phyloP scores from a whole-genome alignment of 2,329 filamentous ascomycete species.

The Exophiala sideris region DNA sequence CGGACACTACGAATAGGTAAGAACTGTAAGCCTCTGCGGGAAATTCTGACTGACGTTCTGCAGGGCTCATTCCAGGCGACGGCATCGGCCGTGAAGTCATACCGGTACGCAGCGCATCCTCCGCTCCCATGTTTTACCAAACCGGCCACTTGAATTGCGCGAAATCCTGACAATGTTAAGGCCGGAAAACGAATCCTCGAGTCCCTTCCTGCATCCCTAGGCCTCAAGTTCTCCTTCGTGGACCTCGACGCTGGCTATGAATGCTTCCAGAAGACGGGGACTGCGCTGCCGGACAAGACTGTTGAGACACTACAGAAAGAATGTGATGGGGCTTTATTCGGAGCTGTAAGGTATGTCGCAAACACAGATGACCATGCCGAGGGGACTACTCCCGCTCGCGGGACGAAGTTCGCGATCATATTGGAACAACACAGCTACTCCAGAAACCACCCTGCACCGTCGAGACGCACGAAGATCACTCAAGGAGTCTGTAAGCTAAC shows the following conservation, averaged over 20 bases:
- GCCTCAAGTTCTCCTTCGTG: slow-evolving; percentile 90
- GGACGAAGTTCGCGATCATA: too few species aligned
- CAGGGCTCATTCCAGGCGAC: slow-evolving; percentile 89
- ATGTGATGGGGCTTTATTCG: slow-evolving; percentile 95
- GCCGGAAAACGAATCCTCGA: slow-evolving; percentile 87
- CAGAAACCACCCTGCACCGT: too few species aligned
- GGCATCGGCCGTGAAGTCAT: slow-evolving; percentile 99
- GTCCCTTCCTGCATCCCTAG: slow-evolving; percentile 83
- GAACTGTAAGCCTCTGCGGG: not conserved
- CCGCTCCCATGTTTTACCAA: slow-evolving; percentile 1
- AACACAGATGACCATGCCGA: not conserved
- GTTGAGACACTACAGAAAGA: slow-evolving; percentile 83
- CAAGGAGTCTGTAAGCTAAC: too few species aligned
- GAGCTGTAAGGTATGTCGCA: slow-evolving; percentile 68
- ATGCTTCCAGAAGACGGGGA: slow-evolving; percentile 85
- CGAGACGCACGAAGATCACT: too few species aligned
- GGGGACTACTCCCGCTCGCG: too few species aligned
- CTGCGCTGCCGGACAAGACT: slow-evolving; percentile 83
- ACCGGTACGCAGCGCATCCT: slow-evolving; percentile 53
- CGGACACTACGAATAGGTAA: slow-evolving; percentile 23
- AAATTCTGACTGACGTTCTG: not conserved
- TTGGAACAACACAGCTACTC: too few species aligned
- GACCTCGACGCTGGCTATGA: slow-evolving; percentile 91
- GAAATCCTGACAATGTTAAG: slow-evolving; percentile 29
- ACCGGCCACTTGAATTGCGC: not conserved